Conservation (phyloP, 1,139 yeast species). For the Yamadazyma friedrichii region DNA sequence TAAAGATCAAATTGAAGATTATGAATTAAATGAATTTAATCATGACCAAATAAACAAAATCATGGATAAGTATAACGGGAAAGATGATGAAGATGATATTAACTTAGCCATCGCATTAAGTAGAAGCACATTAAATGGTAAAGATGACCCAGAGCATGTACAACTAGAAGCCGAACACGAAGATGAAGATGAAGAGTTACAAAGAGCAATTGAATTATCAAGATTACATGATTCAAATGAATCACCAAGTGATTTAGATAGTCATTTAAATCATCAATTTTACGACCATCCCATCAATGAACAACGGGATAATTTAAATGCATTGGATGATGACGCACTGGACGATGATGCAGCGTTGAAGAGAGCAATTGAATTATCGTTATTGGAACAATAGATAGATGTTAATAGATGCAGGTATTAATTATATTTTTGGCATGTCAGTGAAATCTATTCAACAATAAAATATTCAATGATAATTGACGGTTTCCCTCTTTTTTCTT, state of each 20-base stretch:
- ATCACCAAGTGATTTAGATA: not conserved
- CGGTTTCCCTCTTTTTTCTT: no score
- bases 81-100: constrained; percentile 43
- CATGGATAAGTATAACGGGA: constrained; percentile 48
- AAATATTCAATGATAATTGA: no score
- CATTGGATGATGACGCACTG: constrained; percentile 19
- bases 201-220: constrained; percentile 32
- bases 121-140: constrained; percentile 24
- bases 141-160: not conserved
- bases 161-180: constrained; percentile 6
- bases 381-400: constrained; percentile 14
- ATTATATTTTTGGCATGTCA: no score
- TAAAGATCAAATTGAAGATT: constrained; percentile 38
- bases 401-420: no score
- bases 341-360: constrained; percentile 20
- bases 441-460: no score
- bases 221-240: not conserved
- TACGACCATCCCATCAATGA: not conserved
- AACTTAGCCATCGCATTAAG: constrained; percentile 56
- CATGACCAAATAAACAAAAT: constrained; percentile 21
- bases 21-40: constrained; percentile 25
- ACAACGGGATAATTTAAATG: not conserved
- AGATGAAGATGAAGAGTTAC: constrained; percentile 24
- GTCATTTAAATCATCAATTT: not conserved
- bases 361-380: constrained; percentile 16